phyloP scores from a whole-genome alignment of 257 asterid genomes.

The Solanum chiquidenum region DNA sequence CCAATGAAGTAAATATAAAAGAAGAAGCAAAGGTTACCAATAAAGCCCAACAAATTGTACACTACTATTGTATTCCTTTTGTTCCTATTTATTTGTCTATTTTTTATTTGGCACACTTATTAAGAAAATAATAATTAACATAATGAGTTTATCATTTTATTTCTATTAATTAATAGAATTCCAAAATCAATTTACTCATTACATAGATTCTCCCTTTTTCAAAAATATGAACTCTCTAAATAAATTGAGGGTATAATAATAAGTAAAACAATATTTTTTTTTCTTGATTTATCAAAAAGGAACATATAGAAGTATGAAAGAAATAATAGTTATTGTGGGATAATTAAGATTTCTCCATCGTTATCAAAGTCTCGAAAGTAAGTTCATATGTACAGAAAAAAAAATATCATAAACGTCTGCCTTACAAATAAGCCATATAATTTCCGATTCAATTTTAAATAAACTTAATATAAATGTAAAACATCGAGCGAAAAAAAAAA shows the following conservation, averaged over 20 bases:
- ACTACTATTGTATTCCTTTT: too few species aligned
- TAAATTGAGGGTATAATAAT: too few species aligned
- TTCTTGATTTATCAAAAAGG: too few species aligned
- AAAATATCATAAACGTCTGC: rapidly evolving
- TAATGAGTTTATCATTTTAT: too few species aligned
- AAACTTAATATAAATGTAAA: rapidly evolving
- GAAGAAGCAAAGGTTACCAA: background rate
- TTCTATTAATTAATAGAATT: too few species aligned
- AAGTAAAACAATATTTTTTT: too few species aligned
- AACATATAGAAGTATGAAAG: background rate
- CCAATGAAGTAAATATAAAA: background rate
- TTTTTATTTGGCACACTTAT: too few species aligned
- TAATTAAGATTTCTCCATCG: background rate
- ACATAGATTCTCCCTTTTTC: background rate
- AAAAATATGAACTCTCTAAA: too few species aligned
- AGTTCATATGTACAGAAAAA: background rate
- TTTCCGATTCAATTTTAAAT: rapidly evolving
- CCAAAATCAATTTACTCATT: too few species aligned
- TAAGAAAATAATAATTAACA: too few species aligned
- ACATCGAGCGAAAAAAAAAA: rapidly evolving
- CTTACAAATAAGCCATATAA: rapidly evolving
- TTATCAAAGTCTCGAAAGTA: background rate
- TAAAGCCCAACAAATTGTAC: background rate
- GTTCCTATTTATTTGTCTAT: too few species aligned
- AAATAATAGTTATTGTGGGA: background rate